These are phyloP conservation scores for Yarrowia galli DNA, from an alignment of 1,139 yeast genomes.

Conservation along the genomic window DNA sequence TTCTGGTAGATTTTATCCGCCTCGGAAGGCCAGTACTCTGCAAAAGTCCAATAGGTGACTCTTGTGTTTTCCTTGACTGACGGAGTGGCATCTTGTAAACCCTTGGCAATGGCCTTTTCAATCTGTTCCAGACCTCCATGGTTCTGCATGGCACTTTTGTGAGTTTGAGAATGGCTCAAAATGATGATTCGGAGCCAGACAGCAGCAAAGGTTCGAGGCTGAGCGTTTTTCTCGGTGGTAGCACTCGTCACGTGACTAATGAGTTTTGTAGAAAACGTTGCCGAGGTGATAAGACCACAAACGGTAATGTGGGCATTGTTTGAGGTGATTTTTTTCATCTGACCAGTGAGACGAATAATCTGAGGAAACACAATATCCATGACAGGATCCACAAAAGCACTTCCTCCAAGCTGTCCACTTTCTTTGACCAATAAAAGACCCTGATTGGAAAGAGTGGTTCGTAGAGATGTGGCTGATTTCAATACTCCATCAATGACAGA, in stretches of 20 bases:
- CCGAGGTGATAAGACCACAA: slow-evolving; percentile 6
- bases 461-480: slow-evolving; percentile 72
- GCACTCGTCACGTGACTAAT: slow-evolving; percentile 12
- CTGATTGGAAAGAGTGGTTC: slow-evolving; percentile 82
- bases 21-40: slow-evolving; percentile 9
- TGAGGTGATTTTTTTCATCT: slow-evolving; percentile 29
- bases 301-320: slow-evolving; percentile 18
- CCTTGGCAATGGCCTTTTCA: slow-evolving; percentile 16
- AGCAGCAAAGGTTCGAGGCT: slow-evolving; percentile 14
- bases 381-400: slow-evolving; percentile 57
- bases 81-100: slow-evolving; percentile 9
- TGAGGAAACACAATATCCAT: slow-evolving; percentile 11
- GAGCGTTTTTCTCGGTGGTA: slow-evolving; percentile 16
- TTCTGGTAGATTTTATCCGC: not conserved
- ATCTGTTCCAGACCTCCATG: slow-evolving; percentile 15
- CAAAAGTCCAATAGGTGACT: slow-evolving; percentile 26
- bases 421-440: slow-evolving; percentile 86
- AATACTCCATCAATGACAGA: slow-evolving; percentile 65
- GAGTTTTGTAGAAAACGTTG: slow-evolving; percentile 13
- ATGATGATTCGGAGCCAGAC: slow-evolving; percentile 32
- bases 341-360: slow-evolving; percentile 10
- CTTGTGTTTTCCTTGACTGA: slow-evolving; percentile 19
- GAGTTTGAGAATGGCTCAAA: not conserved
- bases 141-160: not conserved
- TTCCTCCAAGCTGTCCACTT: slow-evolving; percentile 59